Evolutionary conservation across 164 flowering plant genomes (phyloP).

Genomic region (Vitis labrusca): DNA sequence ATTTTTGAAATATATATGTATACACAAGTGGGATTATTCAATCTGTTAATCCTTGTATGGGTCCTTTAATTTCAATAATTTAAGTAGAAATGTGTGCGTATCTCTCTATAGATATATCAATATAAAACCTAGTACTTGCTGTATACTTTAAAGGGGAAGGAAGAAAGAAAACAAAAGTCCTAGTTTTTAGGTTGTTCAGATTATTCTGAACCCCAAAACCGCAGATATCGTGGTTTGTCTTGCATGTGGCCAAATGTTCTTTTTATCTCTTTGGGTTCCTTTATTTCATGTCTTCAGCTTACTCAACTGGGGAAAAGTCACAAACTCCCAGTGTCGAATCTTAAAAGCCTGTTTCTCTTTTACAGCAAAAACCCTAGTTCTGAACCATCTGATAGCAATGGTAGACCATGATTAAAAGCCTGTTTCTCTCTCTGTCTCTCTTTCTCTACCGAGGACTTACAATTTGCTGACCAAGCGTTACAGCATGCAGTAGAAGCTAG

Average conservation of each 20-base stretch:
- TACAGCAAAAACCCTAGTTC: constrained; percentile 13
- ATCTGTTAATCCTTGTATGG: neutral
- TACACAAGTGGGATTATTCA: too few species aligned
- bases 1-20: too few species aligned
- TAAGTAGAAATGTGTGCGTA: too few species aligned
- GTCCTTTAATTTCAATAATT: neutral
- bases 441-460: neutral
- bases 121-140: too few species aligned
- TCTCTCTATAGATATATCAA: too few species aligned
- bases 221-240: neutral
- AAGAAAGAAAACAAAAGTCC: too few species aligned
- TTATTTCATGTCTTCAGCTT: neutral
- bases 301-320: constrained; percentile 6
- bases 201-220: neutral
- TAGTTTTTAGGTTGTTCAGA: neutral
- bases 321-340: neutral
- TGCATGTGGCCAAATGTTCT: constrained; percentile 5
- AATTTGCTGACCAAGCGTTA: constrained; percentile 1
- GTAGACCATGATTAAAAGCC: neutral
- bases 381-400: neutral
- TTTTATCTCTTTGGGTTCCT: neutral
- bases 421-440: constrained; percentile 2
- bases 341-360: constrained; percentile 2
- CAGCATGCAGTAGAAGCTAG: neutral
- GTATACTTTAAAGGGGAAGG: too few species aligned